Evolutionary conservation across 345 rosid species (phyloP).

Genomic region (Salix viminalis): DNA sequence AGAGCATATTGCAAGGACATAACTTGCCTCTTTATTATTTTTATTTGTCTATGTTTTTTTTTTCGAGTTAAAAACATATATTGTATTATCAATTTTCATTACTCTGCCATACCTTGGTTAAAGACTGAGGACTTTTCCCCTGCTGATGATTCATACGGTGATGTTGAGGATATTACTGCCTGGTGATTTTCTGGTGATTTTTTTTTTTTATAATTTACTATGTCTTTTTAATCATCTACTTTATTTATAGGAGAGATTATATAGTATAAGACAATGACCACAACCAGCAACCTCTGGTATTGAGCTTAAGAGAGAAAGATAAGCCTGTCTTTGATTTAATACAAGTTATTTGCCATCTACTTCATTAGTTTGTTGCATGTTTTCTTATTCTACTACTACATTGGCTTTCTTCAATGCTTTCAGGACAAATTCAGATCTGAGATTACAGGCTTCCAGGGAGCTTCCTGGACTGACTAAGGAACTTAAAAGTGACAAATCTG

Average conservation of each 20-base stretch:
- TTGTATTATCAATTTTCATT: not conserved
- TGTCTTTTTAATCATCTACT: not conserved
- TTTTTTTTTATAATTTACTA: not conserved
- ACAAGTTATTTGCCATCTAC: not conserved
- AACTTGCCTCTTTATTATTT: no score
- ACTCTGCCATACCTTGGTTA: not conserved
- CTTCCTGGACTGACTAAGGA: slow-evolving; percentile 32
- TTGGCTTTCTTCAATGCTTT: slow-evolving; percentile 17
- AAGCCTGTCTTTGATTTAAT: slow-evolving; percentile 27
- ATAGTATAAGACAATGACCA: slow-evolving; percentile 13
- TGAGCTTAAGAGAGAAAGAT: slow-evolving; percentile 30
- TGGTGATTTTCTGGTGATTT: no score
- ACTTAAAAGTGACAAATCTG: slow-evolving; percentile 30
- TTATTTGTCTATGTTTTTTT: not conserved
- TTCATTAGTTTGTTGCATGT: slow-evolving; percentile 4
- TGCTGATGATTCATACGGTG: no score
- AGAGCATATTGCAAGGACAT: no score
- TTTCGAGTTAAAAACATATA: no score
- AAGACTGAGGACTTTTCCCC: no score
- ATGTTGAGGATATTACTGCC: no score
- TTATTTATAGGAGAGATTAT: not conserved
- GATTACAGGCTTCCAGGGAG: slow-evolving; percentile 39
- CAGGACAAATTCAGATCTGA: slow-evolving; percentile 36
- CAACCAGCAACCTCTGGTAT: slow-evolving; percentile 26
- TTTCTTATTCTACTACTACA: slow-evolving; percentile 2